A percentile compares a stretch with the other conserved stretches of the same genome.
These are phyloP conservation scores for Suillus bovinus DNA, from an alignment of 768 basidiomycete genomes.

Conservation along the genomic window DNA sequence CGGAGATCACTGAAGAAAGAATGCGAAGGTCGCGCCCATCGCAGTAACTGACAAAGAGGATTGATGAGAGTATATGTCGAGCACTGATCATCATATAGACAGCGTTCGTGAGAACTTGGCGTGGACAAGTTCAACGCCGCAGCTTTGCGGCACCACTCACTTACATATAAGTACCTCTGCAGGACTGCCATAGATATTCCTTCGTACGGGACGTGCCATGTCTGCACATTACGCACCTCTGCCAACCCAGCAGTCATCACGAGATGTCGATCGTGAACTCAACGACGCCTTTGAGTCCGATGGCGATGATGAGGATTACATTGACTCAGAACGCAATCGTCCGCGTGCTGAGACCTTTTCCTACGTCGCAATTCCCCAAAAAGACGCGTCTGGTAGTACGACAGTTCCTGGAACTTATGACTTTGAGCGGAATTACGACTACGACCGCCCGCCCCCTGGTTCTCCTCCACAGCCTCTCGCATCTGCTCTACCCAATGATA, in stretches of 20 bases:
- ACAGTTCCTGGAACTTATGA: slow-evolving; percentile 56
- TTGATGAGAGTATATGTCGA: no score
- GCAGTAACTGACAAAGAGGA: no score
- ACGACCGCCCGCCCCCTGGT: slow-evolving; percentile 70
- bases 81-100: no score
- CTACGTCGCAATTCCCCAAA: slow-evolving; percentile 19
- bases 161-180: background rate
- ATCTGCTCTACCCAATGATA: slow-evolving; percentile 61
- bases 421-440: slow-evolving; percentile 79
- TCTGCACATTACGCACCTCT: slow-evolving; percentile 54
- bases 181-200: background rate
- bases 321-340: slow-evolving; percentile 30
- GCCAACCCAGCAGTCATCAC: slow-evolving; percentile 46
- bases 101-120: slow-evolving; percentile 3
- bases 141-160: background rate
- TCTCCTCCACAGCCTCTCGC: slow-evolving; percentile 67
- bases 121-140: background rate
- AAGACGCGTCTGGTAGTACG: slow-evolving; percentile 10
- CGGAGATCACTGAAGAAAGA: no score
- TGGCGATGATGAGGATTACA: slow-evolving; percentile 39
- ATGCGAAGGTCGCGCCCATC: no score
- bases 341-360: slow-evolving; percentile 15
- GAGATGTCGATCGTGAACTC: slow-evolving; percentile 58
- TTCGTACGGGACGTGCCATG: slow-evolving; percentile 32
- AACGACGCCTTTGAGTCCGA: slow-evolving; percentile 75